Percentiles rank a stretch among this genome's conserved stretches.
phyloP scores from a whole-genome alignment of 805 yeast species.

The Millerozyma acaciae region DNA sequence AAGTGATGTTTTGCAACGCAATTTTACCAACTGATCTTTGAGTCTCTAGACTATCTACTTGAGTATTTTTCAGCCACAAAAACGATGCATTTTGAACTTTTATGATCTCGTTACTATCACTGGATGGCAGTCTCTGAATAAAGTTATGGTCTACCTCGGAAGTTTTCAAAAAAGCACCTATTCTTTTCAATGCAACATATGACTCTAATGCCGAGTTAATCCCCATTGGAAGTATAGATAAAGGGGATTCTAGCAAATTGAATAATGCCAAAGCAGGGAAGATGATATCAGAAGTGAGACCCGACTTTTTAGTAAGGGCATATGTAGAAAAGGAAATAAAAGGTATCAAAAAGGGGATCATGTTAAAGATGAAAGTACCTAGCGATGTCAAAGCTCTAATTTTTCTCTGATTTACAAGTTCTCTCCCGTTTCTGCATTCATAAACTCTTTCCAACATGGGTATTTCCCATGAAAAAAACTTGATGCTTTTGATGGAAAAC shows the following conservation, averaged over 20 bases:
- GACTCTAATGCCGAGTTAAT: conserved; percentile 58
- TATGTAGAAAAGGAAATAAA: conserved; percentile 57
- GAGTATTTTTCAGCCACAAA: conserved; percentile 38
- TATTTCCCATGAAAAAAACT: conserved; percentile 66
- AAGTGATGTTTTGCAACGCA: conserved; percentile 46
- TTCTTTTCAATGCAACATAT: conserved; percentile 53
- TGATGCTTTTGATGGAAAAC: conserved; percentile 58
- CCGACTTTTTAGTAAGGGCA: conserved; percentile 41
- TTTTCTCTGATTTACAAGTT: conserved; percentile 46
- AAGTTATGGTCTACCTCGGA: conserved; percentile 42
- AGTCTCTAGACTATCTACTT: conserved; percentile 24
- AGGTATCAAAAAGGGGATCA: conserved; percentile 63
- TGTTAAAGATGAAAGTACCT: conserved; percentile 54
- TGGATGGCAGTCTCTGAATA: conserved; percentile 14
- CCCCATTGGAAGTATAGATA: conserved; percentile 54
- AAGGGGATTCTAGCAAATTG: conserved; percentile 55
- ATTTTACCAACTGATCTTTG: conserved; percentile 37
- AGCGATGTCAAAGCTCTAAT: conserved; percentile 39
- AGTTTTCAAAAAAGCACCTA: conserved; percentile 45
- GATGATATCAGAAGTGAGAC: conserved; percentile 63
- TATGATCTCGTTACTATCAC: conserved; percentile 33
- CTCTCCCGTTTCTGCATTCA: conserved; percentile 55
- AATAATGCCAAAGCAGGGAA: conserved; percentile 66
- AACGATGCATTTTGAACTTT: conserved; percentile 49
- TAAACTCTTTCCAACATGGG: conserved; percentile 54